Base-by-base conservation (phyloP, 202 grass and related monocot genomes). In the Panicum virgatum region DNA sequence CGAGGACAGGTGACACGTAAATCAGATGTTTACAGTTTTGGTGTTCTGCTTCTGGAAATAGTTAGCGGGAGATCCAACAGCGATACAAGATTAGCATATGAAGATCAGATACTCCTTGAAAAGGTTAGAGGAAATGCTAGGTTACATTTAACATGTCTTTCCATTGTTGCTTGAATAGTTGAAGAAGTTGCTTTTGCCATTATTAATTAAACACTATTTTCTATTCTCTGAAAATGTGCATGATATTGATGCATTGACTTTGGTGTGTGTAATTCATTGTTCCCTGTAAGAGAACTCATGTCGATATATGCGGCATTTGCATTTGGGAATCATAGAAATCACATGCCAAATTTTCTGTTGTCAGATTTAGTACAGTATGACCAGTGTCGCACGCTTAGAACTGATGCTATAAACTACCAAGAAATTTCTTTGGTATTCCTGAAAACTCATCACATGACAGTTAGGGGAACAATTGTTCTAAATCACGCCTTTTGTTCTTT, bases 11-110 rank as follows among this genome's bases (percentile, higher is more conserved):
- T 94, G 62, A 94, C 92, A 66, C 84, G 89, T 68, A 94, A 89
- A 70, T 94, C 92, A 79, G 92, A 94, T 82, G 89, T 94, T 72
- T 94, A 94, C 59, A 94, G 92, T 67, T 94, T 91, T 50, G 92
- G 92, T 32, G 86, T 94, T 80, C 84, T 94, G 23, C 83, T 94
- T 81, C 89, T 94, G 73, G 92, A 94, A 89, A 94, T 94, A 82
- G 77, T 94, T 42, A 89, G 86, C 40, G 89, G 92, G 11, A 91
- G 86, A 82, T 87, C 83, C 48, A 94, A 94, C 84, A 89, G 77
- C 6, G 78, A 84, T 69, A 76, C 86, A 50, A 87, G 84, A 78
- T 82, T 94, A 79, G 73, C 88, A 14, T 80, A 79, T 77, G 77
- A 85, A 82, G 92, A 94, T 71, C 92, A 89, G 70, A 82, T 87